Percentiles rank a stretch among this genome's conserved stretches.
Evolutionary conservation across 345 rosid genomes (phyloP).

Genomic region (Brassica cretica): DNA sequence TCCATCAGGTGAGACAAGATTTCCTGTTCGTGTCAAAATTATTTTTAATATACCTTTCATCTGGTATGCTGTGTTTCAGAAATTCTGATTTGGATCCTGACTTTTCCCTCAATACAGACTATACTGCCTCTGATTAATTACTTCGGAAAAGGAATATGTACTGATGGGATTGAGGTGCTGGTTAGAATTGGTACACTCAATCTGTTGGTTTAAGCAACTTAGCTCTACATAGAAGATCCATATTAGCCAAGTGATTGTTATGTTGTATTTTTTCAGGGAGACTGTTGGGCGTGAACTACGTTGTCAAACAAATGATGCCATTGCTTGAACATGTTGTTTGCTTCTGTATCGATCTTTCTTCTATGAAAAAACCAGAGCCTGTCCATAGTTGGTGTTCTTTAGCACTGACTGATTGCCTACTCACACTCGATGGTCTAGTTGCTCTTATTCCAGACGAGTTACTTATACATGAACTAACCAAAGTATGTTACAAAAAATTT

Average conservation of each 20-base stretch:
- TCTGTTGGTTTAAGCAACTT: slow-evolving; percentile 40
- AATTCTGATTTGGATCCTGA: slow-evolving; percentile 32
- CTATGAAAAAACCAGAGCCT: slow-evolving; percentile 77
- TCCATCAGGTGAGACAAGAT: slow-evolving; percentile 68
- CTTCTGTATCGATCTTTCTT: slow-evolving; percentile 62
- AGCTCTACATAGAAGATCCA: slow-evolving; percentile 29
- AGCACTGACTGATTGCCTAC: slow-evolving; percentile 75
- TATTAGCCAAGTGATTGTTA: slow-evolving; percentile 30
- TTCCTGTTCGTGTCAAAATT: slow-evolving; percentile 20
- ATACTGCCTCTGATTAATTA: slow-evolving; percentile 82
- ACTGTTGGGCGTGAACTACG: slow-evolving; percentile 70
- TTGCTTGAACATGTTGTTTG: slow-evolving; percentile 71
- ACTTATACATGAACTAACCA: slow-evolving; percentile 71
- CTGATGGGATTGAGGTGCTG: slow-evolving; percentile 90
- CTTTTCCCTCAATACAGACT: slow-evolving; percentile 56
- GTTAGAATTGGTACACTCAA: slow-evolving; percentile 82
- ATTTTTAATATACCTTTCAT: slow-evolving; percentile 18
- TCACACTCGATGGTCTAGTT: slow-evolving; percentile 74
- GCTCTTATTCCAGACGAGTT: slow-evolving; percentile 66
- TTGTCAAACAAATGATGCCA: slow-evolving; percentile 82
- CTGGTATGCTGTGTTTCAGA: slow-evolving; percentile 9
- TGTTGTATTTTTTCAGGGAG: slow-evolving; percentile 61
- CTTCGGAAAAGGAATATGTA: slow-evolving; percentile 87
- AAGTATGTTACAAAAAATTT: slow-evolving; percentile 46
- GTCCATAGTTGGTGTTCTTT: slow-evolving; percentile 82